These are phyloP conservation scores for Phytophthora foliorum DNA, from an alignment of 352 stramenopile species.

Conservation along the genomic window DNA sequence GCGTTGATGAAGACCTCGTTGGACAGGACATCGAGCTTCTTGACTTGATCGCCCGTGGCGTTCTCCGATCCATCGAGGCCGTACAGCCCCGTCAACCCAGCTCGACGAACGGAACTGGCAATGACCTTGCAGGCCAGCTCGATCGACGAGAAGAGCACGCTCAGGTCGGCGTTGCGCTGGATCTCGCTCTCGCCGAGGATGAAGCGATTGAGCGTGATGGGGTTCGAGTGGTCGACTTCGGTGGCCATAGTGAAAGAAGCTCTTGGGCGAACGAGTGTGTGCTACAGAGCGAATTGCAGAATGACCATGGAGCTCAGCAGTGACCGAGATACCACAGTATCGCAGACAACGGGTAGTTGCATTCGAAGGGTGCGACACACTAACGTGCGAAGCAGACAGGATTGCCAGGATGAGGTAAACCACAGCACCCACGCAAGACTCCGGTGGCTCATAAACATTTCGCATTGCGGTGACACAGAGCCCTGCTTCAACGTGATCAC, in stretches of 20 bases:
- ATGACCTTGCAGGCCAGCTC: constrained; percentile 98
- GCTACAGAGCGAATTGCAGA: constrained; percentile 27
- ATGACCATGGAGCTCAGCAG: constrained; percentile 6
- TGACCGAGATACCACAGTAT: neutral
- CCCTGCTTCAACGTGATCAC: constrained; percentile 17
- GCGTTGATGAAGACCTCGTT: constrained; percentile 99
- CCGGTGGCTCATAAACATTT: constrained; percentile 30
- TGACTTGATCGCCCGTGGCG: constrained; percentile 97
- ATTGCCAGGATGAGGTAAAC: neutral
- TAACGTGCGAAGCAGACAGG: neutral
- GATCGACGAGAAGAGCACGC: constrained; percentile 96
- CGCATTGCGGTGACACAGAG: neutral
- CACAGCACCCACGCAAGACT: constrained; percentile 2
- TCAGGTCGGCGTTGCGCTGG: constrained; percentile 93
- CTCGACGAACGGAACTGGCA: constrained; percentile 95
- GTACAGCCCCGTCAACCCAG: constrained; percentile 90
- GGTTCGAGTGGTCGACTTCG: constrained; percentile 77
- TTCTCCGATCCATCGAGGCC: constrained; percentile 97
- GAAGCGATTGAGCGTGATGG: constrained; percentile 94
- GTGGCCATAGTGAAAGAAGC: constrained; percentile 24
- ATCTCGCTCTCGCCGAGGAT: constrained; percentile 92
- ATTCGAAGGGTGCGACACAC: constrained; percentile 16
- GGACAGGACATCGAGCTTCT: constrained; percentile 98
- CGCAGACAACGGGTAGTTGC: too few species aligned
- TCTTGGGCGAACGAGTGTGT: constrained; percentile 17